Evolutionary conservation across 306 rosid genomes (phyloP), one percentile per base, ranked within the genome.

Genomic region (Trifolium subterraneum): DNA sequence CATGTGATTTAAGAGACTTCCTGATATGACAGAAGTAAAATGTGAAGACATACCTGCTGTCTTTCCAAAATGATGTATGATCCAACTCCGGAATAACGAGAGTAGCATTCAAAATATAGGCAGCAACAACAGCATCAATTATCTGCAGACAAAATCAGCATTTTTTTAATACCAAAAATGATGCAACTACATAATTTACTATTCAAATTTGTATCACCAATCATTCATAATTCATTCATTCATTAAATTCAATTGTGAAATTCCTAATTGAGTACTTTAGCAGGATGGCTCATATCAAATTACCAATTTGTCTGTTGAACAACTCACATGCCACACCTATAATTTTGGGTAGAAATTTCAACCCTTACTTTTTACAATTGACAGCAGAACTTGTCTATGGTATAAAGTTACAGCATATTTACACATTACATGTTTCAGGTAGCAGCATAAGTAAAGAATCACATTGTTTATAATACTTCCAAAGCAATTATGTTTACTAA

Each of bases 41-140:
- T 72, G 47, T 42, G 51, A 16, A 60, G 33, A 74, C 87, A 58
- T 19, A 89, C 98, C 97, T 93, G 16, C 67, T 70, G 83, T 93
- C 98, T 78, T 91, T 84, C 98, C 98, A 93, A 73, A 82, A 93
- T 15, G 98, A 93, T 38, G 85, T 73, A 80, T 89, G 92, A 81
- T 93, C 98, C 81, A 93, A 82, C 84, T 78, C 86, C n/a, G 98
- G 98, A 83, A 91, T 82, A 73, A 91, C 92, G 55, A 93, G 93
- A 39, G 97, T 93, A 72, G 97, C 97, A 75, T 93, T 93, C 80
- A 93, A 78, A 50, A 93, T 71, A 71, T 89, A 88, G 66, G 98
- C 98, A 55, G 89, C 97, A 33, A 91, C 98, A 69, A 93, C 98
- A 64, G 93, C 97, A 86, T 93, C 97, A 25, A 83, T 86, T 70